Percentiles rank a stretch among this genome's conserved stretches.
Conservation (phyloP, 192 early-diverging fungal genomes). For the Coemansia pectinata region DNA sequence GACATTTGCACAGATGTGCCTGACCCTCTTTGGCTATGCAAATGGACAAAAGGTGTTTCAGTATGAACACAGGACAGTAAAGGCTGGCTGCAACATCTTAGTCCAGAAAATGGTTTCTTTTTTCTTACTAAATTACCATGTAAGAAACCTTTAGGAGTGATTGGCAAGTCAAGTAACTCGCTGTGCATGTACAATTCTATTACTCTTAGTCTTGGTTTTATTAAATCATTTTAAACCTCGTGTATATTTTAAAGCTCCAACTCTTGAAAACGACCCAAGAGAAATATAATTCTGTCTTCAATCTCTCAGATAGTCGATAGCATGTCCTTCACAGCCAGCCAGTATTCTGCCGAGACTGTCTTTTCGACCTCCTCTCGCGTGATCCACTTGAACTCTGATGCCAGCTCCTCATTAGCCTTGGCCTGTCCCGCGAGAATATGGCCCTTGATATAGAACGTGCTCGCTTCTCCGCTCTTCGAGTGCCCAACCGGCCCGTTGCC, state of each 20-base stretch:
- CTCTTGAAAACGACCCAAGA: background rate
- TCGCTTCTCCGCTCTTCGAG: slow-evolving; percentile 48
- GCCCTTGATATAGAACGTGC: slow-evolving; percentile 85
- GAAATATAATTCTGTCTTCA: background rate
- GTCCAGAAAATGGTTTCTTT: too few species aligned
- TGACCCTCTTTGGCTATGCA: too few species aligned
- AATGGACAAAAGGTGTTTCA: too few species aligned
- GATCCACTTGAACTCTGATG: slow-evolving; percentile 48
- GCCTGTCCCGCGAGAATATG: slow-evolving; percentile 79
- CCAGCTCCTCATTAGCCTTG: slow-evolving; percentile 11
- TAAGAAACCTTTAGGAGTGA: too few species aligned
- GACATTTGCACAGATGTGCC: too few species aligned
- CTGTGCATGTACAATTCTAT: too few species aligned
- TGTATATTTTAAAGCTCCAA: background rate
- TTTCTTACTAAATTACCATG: too few species aligned
- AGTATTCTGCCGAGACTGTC: slow-evolving; percentile 42
- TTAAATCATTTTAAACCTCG: too few species aligned
- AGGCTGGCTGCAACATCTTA: too few species aligned
- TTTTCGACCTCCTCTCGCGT: slow-evolving; percentile 47
- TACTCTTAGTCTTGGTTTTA: too few species aligned
- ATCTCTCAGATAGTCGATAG: slow-evolving; percentile 29
- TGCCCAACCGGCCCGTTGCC: slow-evolving; percentile 82
- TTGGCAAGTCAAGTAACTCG: too few species aligned
- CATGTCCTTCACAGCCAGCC: slow-evolving; percentile 46
- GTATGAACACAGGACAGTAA: too few species aligned